Evolutionary conservation across 345 rosid genomes (phyloP).

Genomic region (Psidium guajava): DNA sequence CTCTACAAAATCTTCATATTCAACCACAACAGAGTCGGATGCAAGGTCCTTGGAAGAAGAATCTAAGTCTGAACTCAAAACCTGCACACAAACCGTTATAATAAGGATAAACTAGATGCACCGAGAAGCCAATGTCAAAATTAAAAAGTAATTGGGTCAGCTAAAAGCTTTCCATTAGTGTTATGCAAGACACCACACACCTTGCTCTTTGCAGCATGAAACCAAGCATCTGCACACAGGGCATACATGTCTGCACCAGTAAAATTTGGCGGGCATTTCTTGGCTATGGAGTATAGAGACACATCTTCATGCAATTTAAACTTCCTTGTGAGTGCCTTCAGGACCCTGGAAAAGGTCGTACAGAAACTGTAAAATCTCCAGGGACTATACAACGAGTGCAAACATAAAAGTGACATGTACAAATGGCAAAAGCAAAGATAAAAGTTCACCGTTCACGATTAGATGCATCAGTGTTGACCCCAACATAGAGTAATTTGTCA

Average conservation of each 20-base stretch:
- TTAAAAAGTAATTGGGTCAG: not conserved
- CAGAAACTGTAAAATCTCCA: not conserved
- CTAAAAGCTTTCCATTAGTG: not conserved
- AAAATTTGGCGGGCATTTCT: slow-evolving; percentile 80
- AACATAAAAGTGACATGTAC: not conserved
- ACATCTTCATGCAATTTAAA: slow-evolving; percentile 71
- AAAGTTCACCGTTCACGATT: slow-evolving; percentile 68
- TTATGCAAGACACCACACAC: slow-evolving; percentile 16
- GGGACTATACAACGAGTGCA: not conserved
- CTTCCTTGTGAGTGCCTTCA: slow-evolving; percentile 91
- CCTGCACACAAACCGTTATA: slow-evolving; percentile 26
- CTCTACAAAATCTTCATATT: slow-evolving; percentile 66
- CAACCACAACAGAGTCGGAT: slow-evolving; percentile 56
- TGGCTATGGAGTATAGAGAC: slow-evolving; percentile 70
- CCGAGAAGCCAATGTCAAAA: not conserved
- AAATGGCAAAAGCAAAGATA: not conserved
- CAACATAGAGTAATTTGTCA: slow-evolving; percentile 89
- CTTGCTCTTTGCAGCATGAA: slow-evolving; percentile 91
- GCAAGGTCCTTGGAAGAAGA: slow-evolving; percentile 24
- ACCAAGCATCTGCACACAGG: slow-evolving; percentile 99
- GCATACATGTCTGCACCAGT: slow-evolving; percentile 99
- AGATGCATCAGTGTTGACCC: slow-evolving; percentile 84
- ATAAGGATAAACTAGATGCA: not conserved
- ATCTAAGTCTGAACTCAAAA: slow-evolving; percentile 29
- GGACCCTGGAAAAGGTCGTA: slow-evolving; percentile 42